phyloP scores from a whole-genome alignment of 139 green algal species.

The Closterium sp. region DNA sequence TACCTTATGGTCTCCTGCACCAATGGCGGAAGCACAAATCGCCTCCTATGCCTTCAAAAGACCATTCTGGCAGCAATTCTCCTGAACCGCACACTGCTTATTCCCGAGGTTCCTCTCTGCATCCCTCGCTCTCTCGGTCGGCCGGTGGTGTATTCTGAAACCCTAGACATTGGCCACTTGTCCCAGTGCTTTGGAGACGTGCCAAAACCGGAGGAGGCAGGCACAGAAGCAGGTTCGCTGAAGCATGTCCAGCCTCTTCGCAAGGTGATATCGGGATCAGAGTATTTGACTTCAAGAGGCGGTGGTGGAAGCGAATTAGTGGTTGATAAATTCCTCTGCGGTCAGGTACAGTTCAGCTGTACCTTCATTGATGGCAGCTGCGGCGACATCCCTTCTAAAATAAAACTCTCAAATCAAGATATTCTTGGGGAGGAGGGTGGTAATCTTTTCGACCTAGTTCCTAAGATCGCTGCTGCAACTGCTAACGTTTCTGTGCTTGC shows the following conservation, averaged over 20 bases:
- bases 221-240: not conserved
- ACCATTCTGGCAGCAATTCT: not conserved
- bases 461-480: not conserved
- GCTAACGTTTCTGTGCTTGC: not conserved
- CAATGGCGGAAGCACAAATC: not conserved
- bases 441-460: not conserved
- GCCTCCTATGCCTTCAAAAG: not conserved
- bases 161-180: not conserved
- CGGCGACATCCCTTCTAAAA: not conserved
- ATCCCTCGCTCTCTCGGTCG: not conserved
- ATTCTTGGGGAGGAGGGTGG: not conserved
- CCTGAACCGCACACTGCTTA: not conserved
- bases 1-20: not conserved
- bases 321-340: not conserved
- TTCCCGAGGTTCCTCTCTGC: not conserved
- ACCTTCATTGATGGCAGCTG: not conserved
- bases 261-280: not conserved
- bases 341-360: not conserved
- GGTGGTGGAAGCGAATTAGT: not conserved
- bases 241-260: not conserved
- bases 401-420: not conserved
- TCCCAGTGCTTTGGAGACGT: not conserved
- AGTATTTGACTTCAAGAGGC: not conserved
- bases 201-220: not conserved
- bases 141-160: not conserved